Conservation (phyloP, 371 early-diverging fungal genomes). For the Nosema granulosis region DNA sequence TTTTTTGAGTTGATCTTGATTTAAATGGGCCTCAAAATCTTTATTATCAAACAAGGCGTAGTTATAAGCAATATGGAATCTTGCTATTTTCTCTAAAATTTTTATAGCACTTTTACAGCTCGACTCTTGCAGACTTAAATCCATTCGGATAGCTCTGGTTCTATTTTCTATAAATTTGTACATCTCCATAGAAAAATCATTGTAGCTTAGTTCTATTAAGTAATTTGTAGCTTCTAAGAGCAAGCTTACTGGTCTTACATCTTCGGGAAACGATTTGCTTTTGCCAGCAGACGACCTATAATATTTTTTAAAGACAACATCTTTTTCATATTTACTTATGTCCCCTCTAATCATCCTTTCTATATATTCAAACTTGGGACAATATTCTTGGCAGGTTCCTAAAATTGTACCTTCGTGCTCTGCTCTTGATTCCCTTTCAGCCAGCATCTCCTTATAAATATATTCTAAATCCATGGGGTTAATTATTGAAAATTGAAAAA, state of each 20-base stretch:
- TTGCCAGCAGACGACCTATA: constrained; percentile 79
- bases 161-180: constrained; percentile 81
- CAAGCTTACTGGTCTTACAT: constrained; percentile 76
- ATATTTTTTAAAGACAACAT: constrained; percentile 73
- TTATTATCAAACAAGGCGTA: constrained; percentile 71
- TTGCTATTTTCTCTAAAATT: constrained; percentile 76
- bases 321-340: constrained; percentile 46
- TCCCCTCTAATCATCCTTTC: constrained; percentile 53
- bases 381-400: constrained; percentile 54
- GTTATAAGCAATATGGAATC: constrained; percentile 76
- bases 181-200: constrained; percentile 69
- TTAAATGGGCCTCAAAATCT: constrained; percentile 74
- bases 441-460: constrained; percentile 6
- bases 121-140: constrained; percentile 73
- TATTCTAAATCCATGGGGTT: constrained; percentile 12
- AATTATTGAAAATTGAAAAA: too few species aligned
- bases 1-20: constrained; percentile 78
- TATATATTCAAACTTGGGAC: constrained; percentile 54
- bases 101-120: constrained; percentile 71
- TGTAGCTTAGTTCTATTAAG: constrained; percentile 70
- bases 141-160: constrained; percentile 76
- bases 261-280: constrained; percentile 77
- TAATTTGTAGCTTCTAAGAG: constrained; percentile 74
- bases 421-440: neutral
- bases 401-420: neutral